These are phyloP conservation scores for Uronychia binucleata DNA, from an alignment of 73 alveolate species.

Conservation along the genomic window DNA sequence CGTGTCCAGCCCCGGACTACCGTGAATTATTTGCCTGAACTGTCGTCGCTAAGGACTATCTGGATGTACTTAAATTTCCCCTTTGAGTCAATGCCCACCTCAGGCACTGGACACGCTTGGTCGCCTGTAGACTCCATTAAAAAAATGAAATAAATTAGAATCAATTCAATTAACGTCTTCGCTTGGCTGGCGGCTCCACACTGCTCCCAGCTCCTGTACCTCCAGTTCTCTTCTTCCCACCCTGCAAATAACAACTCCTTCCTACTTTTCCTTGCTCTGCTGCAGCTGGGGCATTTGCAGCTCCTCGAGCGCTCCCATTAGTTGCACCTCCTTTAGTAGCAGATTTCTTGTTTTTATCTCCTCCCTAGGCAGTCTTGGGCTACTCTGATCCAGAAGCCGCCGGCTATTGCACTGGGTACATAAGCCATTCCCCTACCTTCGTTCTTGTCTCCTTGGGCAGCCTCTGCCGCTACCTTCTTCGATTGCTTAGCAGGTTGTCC, in stretches of 20 bases:
- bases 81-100: not conserved
- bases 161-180: not conserved
- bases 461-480: too few relatives aligned
- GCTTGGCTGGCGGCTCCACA: not conserved
- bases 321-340: too few relatives aligned
- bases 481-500: too few relatives aligned
- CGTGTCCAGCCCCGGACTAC: not conserved
- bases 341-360: too few relatives aligned
- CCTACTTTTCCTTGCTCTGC: not conserved
- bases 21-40: not conserved
- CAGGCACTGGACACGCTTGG: not conserved
- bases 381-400: too few relatives aligned
- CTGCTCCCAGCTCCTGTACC: not conserved
- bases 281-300: not conserved
- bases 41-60: not conserved
- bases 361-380: too few relatives aligned
- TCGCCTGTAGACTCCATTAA: not conserved
- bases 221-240: not conserved
- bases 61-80: slow-evolving; percentile 18
- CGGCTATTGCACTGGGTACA: too few relatives aligned
- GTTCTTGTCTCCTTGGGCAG: too few relatives aligned
- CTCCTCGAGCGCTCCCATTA: too few relatives aligned
- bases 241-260: not conserved
- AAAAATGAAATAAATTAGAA: not conserved
- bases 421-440: too few relatives aligned